These are phyloP conservation scores for Paratinospora sagittata DNA, from an alignment of 164 flowering plant genomes.

Conservation along the genomic window DNA sequence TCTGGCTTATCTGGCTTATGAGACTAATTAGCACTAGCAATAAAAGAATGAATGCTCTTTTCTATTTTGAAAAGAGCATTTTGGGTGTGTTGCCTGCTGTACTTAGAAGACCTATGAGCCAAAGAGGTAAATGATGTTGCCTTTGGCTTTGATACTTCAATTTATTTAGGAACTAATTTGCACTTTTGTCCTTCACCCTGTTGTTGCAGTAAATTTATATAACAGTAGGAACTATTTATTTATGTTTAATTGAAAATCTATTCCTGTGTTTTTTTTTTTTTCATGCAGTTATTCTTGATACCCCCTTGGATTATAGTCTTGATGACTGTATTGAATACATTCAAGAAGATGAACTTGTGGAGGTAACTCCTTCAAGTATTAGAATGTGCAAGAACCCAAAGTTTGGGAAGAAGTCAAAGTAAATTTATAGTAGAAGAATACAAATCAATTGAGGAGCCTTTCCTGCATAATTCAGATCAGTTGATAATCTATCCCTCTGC, in stretches of 20 bases:
- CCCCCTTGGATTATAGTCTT: constrained; percentile 75
- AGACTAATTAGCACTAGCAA: too few species aligned
- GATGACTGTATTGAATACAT: constrained; percentile 98
- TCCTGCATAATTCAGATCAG: background rate
- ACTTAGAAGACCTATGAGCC: too few species aligned
- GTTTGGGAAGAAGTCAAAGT: constrained; percentile 40
- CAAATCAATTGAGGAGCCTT: background rate
- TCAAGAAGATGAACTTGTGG: constrained; percentile 95
- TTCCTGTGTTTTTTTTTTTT: background rate
- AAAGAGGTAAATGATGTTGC: background rate
- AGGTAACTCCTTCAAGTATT: constrained; percentile 77
- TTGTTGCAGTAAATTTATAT: too few species aligned
- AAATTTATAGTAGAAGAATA: constrained; percentile 1
- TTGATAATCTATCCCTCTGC: background rate
- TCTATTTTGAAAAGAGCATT: too few species aligned
- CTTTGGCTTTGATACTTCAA: background rate
- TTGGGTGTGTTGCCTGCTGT: too few species aligned
- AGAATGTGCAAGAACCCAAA: constrained; percentile 95
- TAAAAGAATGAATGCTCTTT: too few species aligned
- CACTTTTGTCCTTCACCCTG: too few species aligned
- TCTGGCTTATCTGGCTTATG: too few species aligned
- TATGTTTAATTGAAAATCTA: background rate
- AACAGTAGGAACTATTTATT: background rate
- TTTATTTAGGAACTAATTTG: too few species aligned
- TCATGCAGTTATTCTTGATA: constrained; percentile 71